Evolutionary conservation across 257 asterid species (phyloP), one percentile per base, ranked within the genome.

Genomic region (Henckelia pumila): DNA sequence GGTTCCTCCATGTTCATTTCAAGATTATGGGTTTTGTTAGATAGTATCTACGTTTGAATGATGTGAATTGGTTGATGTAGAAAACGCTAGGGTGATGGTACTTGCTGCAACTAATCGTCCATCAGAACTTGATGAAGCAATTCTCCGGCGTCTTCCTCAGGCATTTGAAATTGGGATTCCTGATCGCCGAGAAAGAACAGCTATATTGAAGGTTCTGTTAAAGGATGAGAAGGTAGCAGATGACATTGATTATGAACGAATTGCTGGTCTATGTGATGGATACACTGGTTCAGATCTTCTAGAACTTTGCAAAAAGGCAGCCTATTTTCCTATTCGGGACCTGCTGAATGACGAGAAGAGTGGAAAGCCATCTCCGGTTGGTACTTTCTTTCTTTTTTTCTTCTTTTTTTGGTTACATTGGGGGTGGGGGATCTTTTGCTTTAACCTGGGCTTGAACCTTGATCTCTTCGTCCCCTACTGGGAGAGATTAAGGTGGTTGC

Each of bases 51-150:
- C 63, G 56, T 65, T 81, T 68, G 63, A 52, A 72, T 16, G 14
- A 25, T 59, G 25, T 60, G 52, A 4, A 64, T 19, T 23, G 73
- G 30, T 52, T 78, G 32, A 1, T 69, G 81, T 76, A 88, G 99
- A 87, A 53, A 68, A 85, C 76, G 96, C 99, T 74, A 86, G 82
- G 69, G 99, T 91, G 67, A 94, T 88, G 97, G 99, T 94, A 66
- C 97, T 94, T 55, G 92, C 95, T 67, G 99, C 99, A 2, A 94
- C 99, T 62, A 94, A 94, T 77, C 96, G 95, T 49, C 99, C 99
- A 72, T 94, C 96, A 16, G 97, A 94, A 79, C 97, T 94, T 69
- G 99, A 94, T 76, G 99, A 94, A 78, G 97, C 99, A 69, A 91
- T 94, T 71, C 94, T 94, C 61, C 83, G 97, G 35, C 99, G 97